A percentile compares a stretch with the other conserved stretches of the same genome.
Evolutionary conservation across 2,329 filamentous ascomycete species (phyloP).

Genomic region (Hirsutella minnesotensis): DNA sequence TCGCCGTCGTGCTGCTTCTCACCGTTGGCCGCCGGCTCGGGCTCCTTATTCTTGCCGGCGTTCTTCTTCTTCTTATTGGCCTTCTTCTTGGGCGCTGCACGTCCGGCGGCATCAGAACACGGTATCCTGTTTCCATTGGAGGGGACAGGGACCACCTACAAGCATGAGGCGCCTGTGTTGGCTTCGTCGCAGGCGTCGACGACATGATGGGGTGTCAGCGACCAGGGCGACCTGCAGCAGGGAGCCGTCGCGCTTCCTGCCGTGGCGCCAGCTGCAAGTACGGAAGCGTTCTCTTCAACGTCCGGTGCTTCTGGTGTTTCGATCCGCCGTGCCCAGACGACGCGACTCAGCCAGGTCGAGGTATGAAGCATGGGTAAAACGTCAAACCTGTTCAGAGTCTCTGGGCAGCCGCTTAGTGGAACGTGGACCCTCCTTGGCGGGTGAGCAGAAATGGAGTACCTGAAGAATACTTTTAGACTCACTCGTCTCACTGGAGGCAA

Average conservation of each 20-base stretch:
- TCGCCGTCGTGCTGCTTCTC: constrained; percentile 21
- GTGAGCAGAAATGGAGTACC: neutral
- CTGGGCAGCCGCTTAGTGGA: neutral
- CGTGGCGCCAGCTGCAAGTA: neutral
- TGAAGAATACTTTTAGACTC: no score
- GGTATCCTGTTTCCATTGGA: constrained; percentile 9
- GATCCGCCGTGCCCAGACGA: neutral
- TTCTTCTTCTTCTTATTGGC: constrained; percentile 50
- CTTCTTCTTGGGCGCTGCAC: constrained; percentile 39
- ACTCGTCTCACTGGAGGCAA: no score
- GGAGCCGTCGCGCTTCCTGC: neutral
- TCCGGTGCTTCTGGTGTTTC: neutral
- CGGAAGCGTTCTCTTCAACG: neutral
- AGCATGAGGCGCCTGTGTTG: constrained; percentile 22
- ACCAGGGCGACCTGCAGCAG: constrained; percentile 1
- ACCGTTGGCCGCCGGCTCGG: constrained; percentile 20
- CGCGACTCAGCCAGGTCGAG: neutral
- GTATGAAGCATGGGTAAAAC: neutral
- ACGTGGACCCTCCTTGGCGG: neutral
- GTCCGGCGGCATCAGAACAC: constrained; percentile 17
- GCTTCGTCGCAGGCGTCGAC: constrained; percentile 22
- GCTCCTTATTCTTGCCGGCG: constrained; percentile 33
- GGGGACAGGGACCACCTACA: constrained; percentile 16
- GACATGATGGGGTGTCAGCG: constrained; percentile 22
- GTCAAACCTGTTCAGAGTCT: neutral